These are phyloP conservation scores for Rubia peregrina DNA, from an alignment of 305 asterid species.

Conservation along the genomic window DNA sequence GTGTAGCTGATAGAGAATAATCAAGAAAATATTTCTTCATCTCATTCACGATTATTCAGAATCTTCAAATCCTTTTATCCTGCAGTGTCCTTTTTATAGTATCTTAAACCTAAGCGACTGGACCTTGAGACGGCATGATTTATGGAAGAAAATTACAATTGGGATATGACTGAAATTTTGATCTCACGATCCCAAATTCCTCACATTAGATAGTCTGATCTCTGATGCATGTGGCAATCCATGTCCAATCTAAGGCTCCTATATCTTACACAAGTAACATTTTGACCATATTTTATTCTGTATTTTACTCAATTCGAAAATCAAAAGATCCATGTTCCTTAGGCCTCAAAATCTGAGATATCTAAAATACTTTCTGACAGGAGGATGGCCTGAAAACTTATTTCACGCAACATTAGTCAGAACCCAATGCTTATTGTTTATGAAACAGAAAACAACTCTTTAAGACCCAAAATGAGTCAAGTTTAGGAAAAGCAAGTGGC, in stretches of 20 bases:
- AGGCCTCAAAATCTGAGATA: neutral
- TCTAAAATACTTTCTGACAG: neutral
- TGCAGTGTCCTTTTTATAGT: neutral
- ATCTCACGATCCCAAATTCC: neutral
- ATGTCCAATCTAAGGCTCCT: neutral
- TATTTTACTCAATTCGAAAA: neutral
- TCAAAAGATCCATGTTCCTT: neutral
- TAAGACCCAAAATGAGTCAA: neutral
- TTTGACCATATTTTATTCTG: neutral
- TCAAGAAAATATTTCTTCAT: neutral
- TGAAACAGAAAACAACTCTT: constrained; percentile 1
- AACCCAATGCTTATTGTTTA: neutral
- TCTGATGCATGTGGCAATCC: neutral
- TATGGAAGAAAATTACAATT: neutral
- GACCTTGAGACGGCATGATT: neutral
- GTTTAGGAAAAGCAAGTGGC: neutral
- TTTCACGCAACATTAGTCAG: neutral
- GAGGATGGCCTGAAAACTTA: neutral
- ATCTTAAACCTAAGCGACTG: neutral
- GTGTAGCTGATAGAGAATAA: neutral
- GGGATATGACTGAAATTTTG: neutral
- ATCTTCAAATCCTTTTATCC: neutral
- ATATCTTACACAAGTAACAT: neutral
- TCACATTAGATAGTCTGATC: neutral
- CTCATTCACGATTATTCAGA: neutral